A percentile compares a stretch with the other conserved stretches of the same genome.
Evolutionary conservation across 2,329 filamentous ascomycete genomes (phyloP).

Genomic region (Fusarium beomiforme): DNA sequence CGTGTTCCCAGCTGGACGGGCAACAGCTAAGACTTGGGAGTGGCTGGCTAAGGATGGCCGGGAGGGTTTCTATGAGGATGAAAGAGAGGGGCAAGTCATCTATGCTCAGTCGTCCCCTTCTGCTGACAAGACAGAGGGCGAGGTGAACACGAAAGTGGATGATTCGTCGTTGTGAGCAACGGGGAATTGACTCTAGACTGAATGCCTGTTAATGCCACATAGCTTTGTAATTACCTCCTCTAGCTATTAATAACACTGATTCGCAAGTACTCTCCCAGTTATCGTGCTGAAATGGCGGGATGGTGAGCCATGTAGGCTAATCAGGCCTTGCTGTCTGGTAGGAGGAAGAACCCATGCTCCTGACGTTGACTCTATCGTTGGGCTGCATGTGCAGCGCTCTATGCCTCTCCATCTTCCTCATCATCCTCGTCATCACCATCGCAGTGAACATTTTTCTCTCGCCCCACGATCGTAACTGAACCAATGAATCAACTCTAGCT

Average conservation of each 20-base stretch:
- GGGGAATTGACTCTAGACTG: not conserved
- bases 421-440: too few species aligned
- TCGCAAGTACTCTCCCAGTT: not conserved
- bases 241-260: not conserved
- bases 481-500: not conserved
- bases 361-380: too few species aligned
- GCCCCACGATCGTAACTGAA: too few species aligned
- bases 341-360: too few species aligned
- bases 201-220: fast-evolving
- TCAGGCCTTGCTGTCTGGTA: too few species aligned
- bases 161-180: not conserved
- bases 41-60: not conserved
- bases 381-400: too few species aligned
- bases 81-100: not conserved
- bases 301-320: too few species aligned
- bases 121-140: not conserved
- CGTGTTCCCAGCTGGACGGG: not conserved
- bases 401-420: too few species aligned
- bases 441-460: too few species aligned
- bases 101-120: not conserved
- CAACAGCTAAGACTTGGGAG: not conserved
- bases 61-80: not conserved
- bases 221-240: not conserved
- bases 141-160: not conserved
- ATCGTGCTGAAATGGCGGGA: too few species aligned